Percentiles rank a stretch among this genome's conserved stretches.
These are phyloP conservation scores for Amoebophrya sp. DNA, from an alignment of 169 alveolate genomes.

Conservation along the genomic window DNA sequence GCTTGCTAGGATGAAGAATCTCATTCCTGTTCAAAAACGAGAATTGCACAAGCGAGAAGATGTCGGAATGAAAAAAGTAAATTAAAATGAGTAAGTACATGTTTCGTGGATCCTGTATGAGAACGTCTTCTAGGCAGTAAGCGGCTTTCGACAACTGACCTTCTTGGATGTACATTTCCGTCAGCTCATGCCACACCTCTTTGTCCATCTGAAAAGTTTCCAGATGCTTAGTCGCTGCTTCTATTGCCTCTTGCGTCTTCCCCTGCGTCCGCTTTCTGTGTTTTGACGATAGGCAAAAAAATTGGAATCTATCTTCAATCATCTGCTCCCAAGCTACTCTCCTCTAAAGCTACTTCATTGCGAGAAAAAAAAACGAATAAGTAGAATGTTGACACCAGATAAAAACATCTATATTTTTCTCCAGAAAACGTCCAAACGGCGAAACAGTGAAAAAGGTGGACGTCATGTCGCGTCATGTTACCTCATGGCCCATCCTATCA, in stretches of 20 bases:
- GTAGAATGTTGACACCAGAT: too few species aligned
- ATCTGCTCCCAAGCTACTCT: too few species aligned
- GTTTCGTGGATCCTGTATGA: not conserved
- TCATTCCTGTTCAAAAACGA: not conserved
- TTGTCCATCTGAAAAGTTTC: conserved; percentile 1
- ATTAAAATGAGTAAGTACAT: not conserved
- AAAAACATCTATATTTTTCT: too few species aligned
- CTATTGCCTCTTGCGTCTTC: not conserved
- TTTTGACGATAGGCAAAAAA: too few species aligned
- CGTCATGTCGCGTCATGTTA: too few species aligned
- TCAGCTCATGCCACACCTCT: not conserved
- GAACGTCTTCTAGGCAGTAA: not conserved
- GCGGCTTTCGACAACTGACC: not conserved
- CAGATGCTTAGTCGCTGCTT: not conserved
- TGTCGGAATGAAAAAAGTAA: not conserved
- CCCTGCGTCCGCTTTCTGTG: not conserved
- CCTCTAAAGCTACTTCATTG: too few species aligned
- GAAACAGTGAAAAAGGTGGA: too few species aligned
- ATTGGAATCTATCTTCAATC: too few species aligned
- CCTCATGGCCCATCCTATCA: too few species aligned
- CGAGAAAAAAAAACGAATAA: too few species aligned
- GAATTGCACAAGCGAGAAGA: not conserved
- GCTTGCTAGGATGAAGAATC: too few species aligned
- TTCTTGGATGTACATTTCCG: not conserved
- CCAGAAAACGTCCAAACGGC: too few species aligned